Evolutionary conservation across 169 alveolate genomes (phyloP).

Genomic region (Plasmodium adleri): DNA sequence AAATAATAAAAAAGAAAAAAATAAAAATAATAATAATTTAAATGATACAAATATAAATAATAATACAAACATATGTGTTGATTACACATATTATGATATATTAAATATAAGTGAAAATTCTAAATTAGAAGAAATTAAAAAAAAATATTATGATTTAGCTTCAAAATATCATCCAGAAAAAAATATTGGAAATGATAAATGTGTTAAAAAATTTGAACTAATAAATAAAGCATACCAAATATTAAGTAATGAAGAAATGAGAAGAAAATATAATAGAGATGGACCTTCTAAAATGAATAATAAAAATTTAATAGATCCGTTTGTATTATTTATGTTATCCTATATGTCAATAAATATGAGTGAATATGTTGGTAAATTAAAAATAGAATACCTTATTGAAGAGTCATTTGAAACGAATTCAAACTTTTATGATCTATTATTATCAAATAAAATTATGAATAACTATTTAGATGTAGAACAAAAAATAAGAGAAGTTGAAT

Average conservation of each 20-base stretch:
- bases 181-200: constrained; percentile 82
- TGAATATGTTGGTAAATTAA: constrained; percentile 82
- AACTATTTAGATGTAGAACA: constrained; percentile 78
- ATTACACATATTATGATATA: constrained; percentile 79
- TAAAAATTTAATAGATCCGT: constrained; percentile 75
- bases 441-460: constrained; percentile 1
- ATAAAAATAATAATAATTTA: not conserved
- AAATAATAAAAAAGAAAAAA: not conserved
- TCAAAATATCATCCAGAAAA: constrained; percentile 95
- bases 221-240: constrained; percentile 85
- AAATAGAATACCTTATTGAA: constrained; percentile 69
- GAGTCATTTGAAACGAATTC: constrained; percentile 7
- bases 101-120: constrained; percentile 83
- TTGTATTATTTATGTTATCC: constrained; percentile 81
- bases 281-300: constrained; percentile 74
- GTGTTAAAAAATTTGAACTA: constrained; percentile 80
- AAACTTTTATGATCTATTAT: constrained; percentile 33
- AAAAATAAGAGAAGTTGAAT: constrained; percentile 77
- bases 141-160: constrained; percentile 94
- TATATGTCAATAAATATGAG: constrained; percentile 81
- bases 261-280: constrained; percentile 77
- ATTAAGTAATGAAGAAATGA: constrained; percentile 76
- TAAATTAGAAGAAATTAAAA: constrained; percentile 89
- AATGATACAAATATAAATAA: not conserved
- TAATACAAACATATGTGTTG: constrained; percentile 50